Conservation (phyloP, 2,329 filamentous ascomycete genomes). For the Talaromyces atroroseus region DNA sequence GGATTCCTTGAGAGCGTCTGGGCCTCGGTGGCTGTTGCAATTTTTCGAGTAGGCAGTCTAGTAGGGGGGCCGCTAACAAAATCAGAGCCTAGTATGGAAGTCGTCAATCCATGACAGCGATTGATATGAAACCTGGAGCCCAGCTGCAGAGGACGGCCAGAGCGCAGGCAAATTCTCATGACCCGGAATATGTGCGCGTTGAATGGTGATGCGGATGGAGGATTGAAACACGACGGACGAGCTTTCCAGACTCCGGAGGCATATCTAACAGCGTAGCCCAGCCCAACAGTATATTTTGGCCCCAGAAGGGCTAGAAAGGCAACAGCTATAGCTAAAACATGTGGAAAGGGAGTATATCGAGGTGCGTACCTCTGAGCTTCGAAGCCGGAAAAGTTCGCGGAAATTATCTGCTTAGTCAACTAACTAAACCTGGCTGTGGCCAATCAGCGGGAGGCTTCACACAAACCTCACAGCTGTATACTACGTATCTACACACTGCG, state of each 20-base stretch:
- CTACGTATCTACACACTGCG: no score
- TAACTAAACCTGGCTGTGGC: not conserved
- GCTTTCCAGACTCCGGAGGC: slow-evolving; percentile 20
- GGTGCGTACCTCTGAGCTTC: not conserved
- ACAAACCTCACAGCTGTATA: not conserved
- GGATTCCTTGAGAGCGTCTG: not conserved
- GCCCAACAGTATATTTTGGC: not conserved
- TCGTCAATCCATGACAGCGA: slow-evolving; percentile 10
- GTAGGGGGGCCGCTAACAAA: not conserved
- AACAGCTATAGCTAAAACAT: not conserved
- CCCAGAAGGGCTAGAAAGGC: slow-evolving; percentile 4
- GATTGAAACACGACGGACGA: slow-evolving; percentile 25
- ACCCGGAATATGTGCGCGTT: slow-evolving; percentile 27
- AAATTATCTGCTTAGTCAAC: slow-evolving; percentile 5
- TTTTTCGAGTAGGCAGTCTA: slow-evolving; percentile 7
- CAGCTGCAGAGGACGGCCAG: slow-evolving; percentile 31
- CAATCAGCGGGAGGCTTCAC: not conserved
- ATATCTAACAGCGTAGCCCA: slow-evolving; percentile 17
- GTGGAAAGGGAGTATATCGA: not conserved
- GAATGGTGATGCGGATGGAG: slow-evolving; percentile 20
- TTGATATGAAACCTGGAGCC: slow-evolving; percentile 23
- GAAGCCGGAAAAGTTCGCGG: not conserved
- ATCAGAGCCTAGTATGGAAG: not conserved
- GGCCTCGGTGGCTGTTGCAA: slow-evolving; percentile 1
- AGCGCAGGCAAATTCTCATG: slow-evolving; percentile 38